Conservation (phyloP, 2,329 filamentous ascomycete species). For the Exophiala sp. region DNA sequence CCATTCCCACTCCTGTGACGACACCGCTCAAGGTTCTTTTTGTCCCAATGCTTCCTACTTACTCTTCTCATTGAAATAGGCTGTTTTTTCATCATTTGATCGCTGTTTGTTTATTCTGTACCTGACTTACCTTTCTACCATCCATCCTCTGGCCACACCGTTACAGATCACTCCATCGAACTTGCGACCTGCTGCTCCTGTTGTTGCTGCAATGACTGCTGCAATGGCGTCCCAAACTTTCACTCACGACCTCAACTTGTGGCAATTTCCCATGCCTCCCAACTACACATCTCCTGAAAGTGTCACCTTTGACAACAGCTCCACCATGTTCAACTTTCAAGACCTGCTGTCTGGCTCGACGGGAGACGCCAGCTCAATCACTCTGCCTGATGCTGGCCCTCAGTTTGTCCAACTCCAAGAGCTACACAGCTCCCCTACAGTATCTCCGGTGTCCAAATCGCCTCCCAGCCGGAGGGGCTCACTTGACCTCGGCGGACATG, state of each 20-base stretch:
- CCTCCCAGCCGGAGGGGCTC: not conserved
- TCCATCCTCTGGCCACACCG: too few relatives aligned
- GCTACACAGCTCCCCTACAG: not conserved
- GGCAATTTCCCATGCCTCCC: not conserved
- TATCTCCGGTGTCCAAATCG: not conserved
- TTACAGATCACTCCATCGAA: too few relatives aligned
- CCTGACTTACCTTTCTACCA: too few relatives aligned
- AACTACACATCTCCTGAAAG: not conserved
- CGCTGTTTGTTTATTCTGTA: too few relatives aligned
- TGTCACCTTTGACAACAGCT: not conserved
- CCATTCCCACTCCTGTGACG: too few relatives aligned
- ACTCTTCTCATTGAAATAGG: too few relatives aligned
- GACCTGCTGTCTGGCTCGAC: not conserved
- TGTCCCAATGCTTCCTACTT: too few relatives aligned
- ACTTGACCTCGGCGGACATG: not conserved
- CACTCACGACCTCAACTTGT: not conserved
- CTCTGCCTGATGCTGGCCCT: not conserved
- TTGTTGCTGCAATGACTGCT: not conserved
- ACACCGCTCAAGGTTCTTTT: too few relatives aligned
- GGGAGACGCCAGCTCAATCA: not conserved
- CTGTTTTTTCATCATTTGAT: too few relatives aligned
- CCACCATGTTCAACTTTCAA: not conserved
- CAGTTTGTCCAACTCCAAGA: conserved; percentile 13
- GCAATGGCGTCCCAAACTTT: not conserved
- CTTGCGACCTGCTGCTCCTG: not conserved